phyloP scores from a whole-genome alignment of 495 filamentous ascomycete genomes.

The Lepidopterella palustris region DNA sequence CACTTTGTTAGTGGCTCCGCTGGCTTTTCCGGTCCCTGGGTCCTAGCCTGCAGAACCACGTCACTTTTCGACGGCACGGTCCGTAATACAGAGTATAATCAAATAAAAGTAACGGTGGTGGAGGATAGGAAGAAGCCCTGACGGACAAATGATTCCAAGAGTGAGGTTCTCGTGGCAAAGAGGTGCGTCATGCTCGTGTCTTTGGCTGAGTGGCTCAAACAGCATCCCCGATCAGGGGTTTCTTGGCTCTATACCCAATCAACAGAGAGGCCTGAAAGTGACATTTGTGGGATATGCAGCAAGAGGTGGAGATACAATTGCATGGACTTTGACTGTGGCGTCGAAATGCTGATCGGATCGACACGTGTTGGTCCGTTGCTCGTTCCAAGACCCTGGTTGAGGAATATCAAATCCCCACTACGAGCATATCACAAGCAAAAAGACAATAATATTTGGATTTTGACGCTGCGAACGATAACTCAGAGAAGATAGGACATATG shows the following conservation, averaged over 20 bases:
- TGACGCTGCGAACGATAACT: background rate
- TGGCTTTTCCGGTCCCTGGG: no score
- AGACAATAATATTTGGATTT: no score
- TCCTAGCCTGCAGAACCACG: background rate
- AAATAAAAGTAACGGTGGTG: background rate
- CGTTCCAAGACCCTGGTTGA: background rate
- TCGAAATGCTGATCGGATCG: background rate
- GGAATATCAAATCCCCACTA: background rate
- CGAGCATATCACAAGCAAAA: no score
- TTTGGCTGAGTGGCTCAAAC: background rate
- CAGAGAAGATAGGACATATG: no score
- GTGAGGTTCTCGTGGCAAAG: background rate
- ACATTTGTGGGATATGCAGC: background rate
- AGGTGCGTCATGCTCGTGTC: background rate
- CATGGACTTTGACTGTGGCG: background rate
- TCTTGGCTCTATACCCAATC: background rate
- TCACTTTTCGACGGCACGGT: background rate
- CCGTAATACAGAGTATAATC: background rate
- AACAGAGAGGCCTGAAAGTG: background rate
- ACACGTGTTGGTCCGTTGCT: constrained; percentile 1
- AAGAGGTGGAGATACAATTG: background rate
- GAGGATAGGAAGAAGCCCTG: background rate
- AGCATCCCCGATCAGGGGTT: background rate
- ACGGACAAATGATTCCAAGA: background rate
- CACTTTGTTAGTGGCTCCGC: no score